These are phyloP conservation scores for Dendrothele bispora DNA, from an alignment of 768 basidiomycete genomes.

Conservation along the genomic window DNA sequence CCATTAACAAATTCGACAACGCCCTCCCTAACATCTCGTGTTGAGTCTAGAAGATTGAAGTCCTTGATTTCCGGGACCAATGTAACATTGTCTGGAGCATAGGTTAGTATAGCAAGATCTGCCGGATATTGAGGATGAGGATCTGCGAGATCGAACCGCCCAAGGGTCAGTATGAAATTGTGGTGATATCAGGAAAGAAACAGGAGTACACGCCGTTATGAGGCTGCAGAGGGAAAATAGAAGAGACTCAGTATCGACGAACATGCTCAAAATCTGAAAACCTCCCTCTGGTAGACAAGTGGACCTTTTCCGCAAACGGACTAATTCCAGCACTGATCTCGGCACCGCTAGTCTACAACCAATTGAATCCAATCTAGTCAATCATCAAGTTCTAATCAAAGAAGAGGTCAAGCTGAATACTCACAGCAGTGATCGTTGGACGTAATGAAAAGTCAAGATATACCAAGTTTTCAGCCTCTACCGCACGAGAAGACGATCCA, in stretches of 20 bases:
- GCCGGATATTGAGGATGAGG: conserved; percentile 13
- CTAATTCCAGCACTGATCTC: conserved; percentile 37
- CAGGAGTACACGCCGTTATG: background rate
- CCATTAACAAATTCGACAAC: conserved; percentile 37
- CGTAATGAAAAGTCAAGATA: too few relatives aligned
- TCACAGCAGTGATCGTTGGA: too few relatives aligned
- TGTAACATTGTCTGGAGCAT: conserved; percentile 30
- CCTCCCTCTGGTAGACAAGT: conserved; percentile 28
- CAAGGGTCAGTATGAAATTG: background rate
- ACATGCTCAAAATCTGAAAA: background rate
- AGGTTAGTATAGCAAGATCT: conserved; percentile 18
- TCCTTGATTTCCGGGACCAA: conserved; percentile 39
- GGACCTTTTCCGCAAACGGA: conserved; percentile 28
- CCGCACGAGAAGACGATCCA: conserved; percentile 48
- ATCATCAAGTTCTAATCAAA: background rate
- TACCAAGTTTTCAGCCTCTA: conserved; percentile 68
- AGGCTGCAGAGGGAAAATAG: background rate
- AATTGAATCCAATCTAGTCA: background rate
- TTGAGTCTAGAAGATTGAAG: conserved; percentile 25
- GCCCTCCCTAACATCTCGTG: conserved; percentile 18
- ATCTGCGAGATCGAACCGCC: conserved; percentile 9
- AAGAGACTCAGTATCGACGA: background rate
- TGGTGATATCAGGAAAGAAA: background rate
- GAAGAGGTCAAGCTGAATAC: conserved; percentile 10
- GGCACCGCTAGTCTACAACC: conserved; percentile 30